Evolutionary conservation across 164 flowering plant species (phyloP), one percentile per base, ranked within the genome.

Genomic region (Piper longum): DNA sequence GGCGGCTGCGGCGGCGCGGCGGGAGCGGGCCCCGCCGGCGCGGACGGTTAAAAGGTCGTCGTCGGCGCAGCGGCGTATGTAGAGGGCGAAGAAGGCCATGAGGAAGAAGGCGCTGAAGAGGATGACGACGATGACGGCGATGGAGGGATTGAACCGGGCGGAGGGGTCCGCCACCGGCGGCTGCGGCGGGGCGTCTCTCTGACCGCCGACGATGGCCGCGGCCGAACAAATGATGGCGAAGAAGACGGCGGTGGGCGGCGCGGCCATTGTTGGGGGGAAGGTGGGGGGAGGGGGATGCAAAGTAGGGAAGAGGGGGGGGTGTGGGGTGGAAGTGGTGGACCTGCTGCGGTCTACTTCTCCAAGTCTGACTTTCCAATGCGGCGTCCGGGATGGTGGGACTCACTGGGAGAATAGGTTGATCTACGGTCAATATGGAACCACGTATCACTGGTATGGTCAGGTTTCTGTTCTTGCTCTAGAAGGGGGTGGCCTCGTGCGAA

Each of bases 21-120:
- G 43, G 60, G 41, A 41, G 16, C 57, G 18, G 61, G 4, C 62
- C 11, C 19, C 8, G 43, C 62, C 62, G 17, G 9, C 48, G 7
- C 44, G 62, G 19, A 41, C 19, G 59, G 19, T 56, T 4, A 14
- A 12, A 13, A 13, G 19, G 19, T 56, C 19, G 17, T 51, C 18
- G 36, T 2, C 62, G 36, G 67, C 56, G 54, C 67, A 41, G 41
- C 45, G 65, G 17, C 64, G 70, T 60, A 67, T 41, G 55, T 54
- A 66, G 64, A 14, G 3, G 18, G 44, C 52, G 64, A 60, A 66
- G 54, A 66, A 60, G 7, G 51, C 69, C 52, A 66, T 36, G 64
- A 67, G 56, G 70, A 67, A 55, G 56, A 67, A 55, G 16, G 60
- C 61, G 56, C 41, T 42, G 60, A 67, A 13, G 56, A 67, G 64